Evolutionary conservation across 2,329 filamentous ascomycete genomes (phyloP), one percentile per base, ranked within the genome.

Genomic region (Curvularia spicifera): DNA sequence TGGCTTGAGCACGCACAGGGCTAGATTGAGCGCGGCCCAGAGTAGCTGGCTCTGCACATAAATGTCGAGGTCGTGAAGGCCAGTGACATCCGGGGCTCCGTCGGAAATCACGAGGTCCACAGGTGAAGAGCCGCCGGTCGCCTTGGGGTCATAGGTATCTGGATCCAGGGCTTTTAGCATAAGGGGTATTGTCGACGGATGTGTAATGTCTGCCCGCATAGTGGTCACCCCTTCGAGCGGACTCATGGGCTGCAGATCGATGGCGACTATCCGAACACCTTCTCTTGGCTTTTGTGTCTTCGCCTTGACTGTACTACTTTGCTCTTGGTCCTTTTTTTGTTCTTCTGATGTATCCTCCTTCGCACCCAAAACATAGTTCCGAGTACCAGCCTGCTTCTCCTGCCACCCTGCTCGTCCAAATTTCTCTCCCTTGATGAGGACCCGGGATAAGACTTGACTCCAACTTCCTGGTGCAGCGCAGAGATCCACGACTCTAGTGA

Each of bases 11-110:
- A 99, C 93, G 73, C 94, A 96, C 12, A 97, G 86, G 0, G 95
- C 93, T 2, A 99, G 86, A 76, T 97, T 97, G 20, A 99, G 85
- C 0, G 95, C 95, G 0, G 94, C 92, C 77, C 96, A 97, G 49
- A 99, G 88, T 8, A 99, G 85, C 78, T 98, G 95, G 8, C 91
- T 93, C 79, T 99, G 95, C 18, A 99, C 91, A 78, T 99, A 99
- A 67, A 98, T 98, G 78, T 99, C 95, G 35, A 99, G 86, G 76
- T 99, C 95, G 76, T 99, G 95, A 1, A 99, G 84, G 20, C 95
- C 95, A 0, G 95, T 99, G 12, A 99, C 95, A 71, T 99, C 95
- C 0, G 95, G 95, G 0, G 95, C 95, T 52, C 95, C 95, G 70
- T 99, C 95, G 57, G 92, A 97, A 62, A 99, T 86, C 24, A 99